A percentile compares a stretch with the other conserved stretches of the same genome.
Evolutionary conservation across 1,139 yeast species (phyloP).

Genomic region (Hyphopichia fennica): DNA sequence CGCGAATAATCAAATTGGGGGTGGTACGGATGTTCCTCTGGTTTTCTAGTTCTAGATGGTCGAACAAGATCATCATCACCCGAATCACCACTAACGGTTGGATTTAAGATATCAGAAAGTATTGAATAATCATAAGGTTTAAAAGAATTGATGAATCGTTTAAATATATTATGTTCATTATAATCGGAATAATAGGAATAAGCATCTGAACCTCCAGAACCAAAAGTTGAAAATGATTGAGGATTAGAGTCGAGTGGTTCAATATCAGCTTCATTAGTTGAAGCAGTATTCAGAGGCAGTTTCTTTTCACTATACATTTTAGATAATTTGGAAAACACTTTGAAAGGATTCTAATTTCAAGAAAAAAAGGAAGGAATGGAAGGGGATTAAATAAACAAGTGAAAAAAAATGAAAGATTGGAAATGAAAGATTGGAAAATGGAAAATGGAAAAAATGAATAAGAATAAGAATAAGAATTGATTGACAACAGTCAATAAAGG

Average conservation of each 20-base stretch:
- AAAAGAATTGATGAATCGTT: slow-evolving; percentile 26
- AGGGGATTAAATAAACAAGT: no score
- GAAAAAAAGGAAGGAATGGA: no score
- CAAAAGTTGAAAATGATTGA: not conserved
- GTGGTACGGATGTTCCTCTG: slow-evolving; percentile 15
- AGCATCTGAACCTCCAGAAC: slow-evolving; percentile 5
- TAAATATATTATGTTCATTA: slow-evolving; percentile 17
- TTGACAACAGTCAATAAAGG: no score
- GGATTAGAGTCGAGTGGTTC: slow-evolving; percentile 1
- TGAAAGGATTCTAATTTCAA: no score
- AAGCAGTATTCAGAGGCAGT: not conserved
- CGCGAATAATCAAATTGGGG: slow-evolving; percentile 31
- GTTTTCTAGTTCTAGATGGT: slow-evolving; percentile 2
- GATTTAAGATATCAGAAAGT: slow-evolving; percentile 10
- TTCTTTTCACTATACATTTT: not conserved
- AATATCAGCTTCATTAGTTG: not conserved
- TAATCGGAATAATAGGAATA: slow-evolving; percentile 8
- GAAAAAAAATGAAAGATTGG: no score
- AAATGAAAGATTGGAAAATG: no score
- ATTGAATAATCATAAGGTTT: slow-evolving; percentile 27
- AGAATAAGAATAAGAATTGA: no score
- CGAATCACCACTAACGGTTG: not conserved
- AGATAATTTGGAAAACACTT: not conserved
- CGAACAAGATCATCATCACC: not conserved
- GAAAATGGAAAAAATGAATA: no score